These are phyloP conservation scores for Jasminum sambac DNA, from an alignment of 257 asterid species.

Conservation along the genomic window DNA sequence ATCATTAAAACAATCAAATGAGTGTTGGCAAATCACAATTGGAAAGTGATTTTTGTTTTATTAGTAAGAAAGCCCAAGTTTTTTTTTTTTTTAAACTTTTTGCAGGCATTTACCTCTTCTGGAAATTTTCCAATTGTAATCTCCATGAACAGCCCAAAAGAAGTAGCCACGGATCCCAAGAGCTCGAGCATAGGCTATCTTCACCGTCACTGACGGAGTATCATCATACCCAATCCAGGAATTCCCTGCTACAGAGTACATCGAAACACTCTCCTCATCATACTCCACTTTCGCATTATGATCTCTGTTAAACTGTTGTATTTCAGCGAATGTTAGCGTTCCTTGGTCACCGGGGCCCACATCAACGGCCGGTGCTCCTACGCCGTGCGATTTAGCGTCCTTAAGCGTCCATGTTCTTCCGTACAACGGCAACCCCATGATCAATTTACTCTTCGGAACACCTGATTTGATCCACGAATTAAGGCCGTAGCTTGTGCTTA, in stretches of 20 bases:
- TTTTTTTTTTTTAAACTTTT: too few species aligned
- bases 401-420: conserved; percentile 75
- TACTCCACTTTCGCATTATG: conserved; percentile 50
- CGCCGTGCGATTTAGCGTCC: conserved; percentile 39
- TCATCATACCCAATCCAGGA: conserved; percentile 86
- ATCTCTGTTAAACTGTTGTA: conserved; percentile 51
- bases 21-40: too few species aligned
- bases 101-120: conserved; percentile 41
- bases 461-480: conserved; percentile 68
- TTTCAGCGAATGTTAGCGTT: conserved; percentile 49
- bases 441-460: conserved; percentile 47
- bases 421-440: conserved; percentile 77
- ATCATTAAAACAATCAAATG: too few species aligned
- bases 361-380: conserved; percentile 70
- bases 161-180: conserved; percentile 70
- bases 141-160: conserved; percentile 74
- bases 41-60: too few species aligned
- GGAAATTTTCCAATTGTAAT: conserved; percentile 57
- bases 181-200: conserved; percentile 47
- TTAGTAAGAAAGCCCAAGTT: too few species aligned
- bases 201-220: conserved; percentile 32
- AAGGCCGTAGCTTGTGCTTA: conserved; percentile 71
- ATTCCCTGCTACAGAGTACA: conserved; percentile 61
- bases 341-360: conserved; percentile 66
- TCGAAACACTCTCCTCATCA: conserved; percentile 54